Evolutionary conservation across 352 stramenopile species (phyloP).

Genomic region (Globisporangium sylvaticum): DNA sequence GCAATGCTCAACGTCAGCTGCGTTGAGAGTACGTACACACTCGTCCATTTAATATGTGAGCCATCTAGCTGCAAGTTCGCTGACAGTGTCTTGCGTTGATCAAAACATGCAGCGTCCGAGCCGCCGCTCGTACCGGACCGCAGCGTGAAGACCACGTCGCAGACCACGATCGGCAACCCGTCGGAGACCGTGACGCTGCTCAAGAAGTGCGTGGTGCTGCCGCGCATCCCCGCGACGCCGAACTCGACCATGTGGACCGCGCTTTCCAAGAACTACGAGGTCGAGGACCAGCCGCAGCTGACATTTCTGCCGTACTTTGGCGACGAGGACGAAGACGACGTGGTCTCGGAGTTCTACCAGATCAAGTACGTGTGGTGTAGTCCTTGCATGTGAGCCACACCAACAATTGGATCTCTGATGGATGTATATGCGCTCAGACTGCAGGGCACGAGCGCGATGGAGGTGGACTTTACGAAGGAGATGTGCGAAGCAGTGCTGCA

Average conservation of each 20-base stretch:
- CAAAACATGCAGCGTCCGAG: constrained; percentile 40
- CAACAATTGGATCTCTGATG: no score
- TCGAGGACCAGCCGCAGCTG: constrained; percentile 84
- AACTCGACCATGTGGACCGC: constrained; percentile 75
- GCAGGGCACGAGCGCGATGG: constrained; percentile 57
- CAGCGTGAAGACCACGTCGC: constrained; percentile 18
- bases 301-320: constrained; percentile 69
- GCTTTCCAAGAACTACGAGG: constrained; percentile 77
- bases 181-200: constrained; percentile 22
- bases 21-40: constrained; percentile 41
- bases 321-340: constrained; percentile 82
- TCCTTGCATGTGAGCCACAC: not conserved
- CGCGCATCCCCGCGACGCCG: constrained; percentile 42
- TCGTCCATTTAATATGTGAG: not conserved
- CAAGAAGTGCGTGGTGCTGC: constrained; percentile 43
- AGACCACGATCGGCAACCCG: constrained; percentile 27
- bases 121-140: constrained; percentile 18
- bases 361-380: constrained; percentile 47
- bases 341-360: constrained; percentile 82
- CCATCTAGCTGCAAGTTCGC: not conserved
- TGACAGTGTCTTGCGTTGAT: not conserved
- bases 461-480: constrained; percentile 74
- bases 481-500: constrained; percentile 63
- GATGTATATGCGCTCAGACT: no score
- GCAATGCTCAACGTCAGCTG: constrained; percentile 38